Evolutionary conservation across 1,139 yeast genomes (phyloP).

Genomic region (Lodderomyces orthopsilosis): DNA sequence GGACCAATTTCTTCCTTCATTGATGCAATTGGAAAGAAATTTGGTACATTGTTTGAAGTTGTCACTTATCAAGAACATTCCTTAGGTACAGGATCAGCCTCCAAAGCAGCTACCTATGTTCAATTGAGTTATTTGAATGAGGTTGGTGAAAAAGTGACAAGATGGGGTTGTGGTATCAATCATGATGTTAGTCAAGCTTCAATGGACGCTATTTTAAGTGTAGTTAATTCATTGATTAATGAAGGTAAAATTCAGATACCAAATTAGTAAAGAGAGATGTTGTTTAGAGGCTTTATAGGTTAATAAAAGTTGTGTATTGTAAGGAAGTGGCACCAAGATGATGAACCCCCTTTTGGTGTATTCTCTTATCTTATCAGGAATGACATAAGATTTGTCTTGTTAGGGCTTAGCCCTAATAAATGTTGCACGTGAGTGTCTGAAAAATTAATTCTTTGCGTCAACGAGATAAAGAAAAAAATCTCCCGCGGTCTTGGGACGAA

Average conservation of each 20-base stretch:
- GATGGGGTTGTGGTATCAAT: constrained; percentile 49
- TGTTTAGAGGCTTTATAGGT: neutral
- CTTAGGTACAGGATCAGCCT: constrained; percentile 42
- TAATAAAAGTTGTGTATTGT: neutral
- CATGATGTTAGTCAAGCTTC: constrained; percentile 49
- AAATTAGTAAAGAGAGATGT: neutral
- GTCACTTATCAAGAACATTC: constrained; percentile 44
- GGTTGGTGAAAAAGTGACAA: constrained; percentile 24
- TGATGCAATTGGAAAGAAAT: constrained; percentile 36
- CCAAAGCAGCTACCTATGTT: constrained; percentile 48
- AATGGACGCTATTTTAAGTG: constrained; percentile 44
- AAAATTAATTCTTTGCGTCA: too few species aligned
- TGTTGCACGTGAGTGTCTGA: neutral
- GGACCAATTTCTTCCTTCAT: constrained; percentile 50
- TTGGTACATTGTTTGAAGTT: constrained; percentile 38
- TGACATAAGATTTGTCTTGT: neutral
- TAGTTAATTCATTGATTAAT: constrained; percentile 31
- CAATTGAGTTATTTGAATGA: constrained; percentile 34
- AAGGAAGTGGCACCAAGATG: too few species aligned
- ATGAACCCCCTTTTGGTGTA: too few species aligned
- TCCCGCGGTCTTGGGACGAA: neutral
- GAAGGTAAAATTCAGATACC: constrained; percentile 1
- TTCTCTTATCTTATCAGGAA: neutral
- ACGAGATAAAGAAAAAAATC: neutral
- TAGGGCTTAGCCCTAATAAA: constrained; percentile 1